A percentile compares a stretch with the other conserved stretches of the same genome.
Conservation (phyloP, 2,329 filamentous ascomycete species). For the Aspergillus sp. region DNA sequence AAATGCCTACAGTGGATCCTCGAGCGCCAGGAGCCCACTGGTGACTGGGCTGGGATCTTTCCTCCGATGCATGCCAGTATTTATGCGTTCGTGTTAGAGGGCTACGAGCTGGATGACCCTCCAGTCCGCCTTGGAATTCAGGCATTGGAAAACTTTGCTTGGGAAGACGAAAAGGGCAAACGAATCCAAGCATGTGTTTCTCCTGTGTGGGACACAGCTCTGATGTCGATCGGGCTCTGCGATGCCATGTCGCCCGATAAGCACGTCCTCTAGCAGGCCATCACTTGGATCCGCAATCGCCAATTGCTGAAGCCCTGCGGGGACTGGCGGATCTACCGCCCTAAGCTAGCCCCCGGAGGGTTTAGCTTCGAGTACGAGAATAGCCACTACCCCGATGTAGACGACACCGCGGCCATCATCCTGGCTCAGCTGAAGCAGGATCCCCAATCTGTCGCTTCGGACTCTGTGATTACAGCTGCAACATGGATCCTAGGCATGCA, state of each 20-base stretch:
- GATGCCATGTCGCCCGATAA: conserved; percentile 18
- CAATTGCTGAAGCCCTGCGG: conserved; percentile 29
- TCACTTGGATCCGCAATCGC: conserved; percentile 21
- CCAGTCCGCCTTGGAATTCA: conserved; percentile 25
- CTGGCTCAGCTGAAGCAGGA: conserved; percentile 32
- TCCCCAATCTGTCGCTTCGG: neutral
- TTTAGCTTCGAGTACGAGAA: conserved; percentile 37
- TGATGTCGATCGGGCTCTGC: conserved; percentile 35
- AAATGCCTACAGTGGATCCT: conserved; percentile 34
- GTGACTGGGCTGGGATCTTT: conserved; percentile 35
- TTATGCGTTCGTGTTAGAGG: conserved; percentile 34
- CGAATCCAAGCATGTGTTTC: conserved; percentile 32
- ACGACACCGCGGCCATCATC: conserved; percentile 37
- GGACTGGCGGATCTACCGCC: conserved; percentile 34
- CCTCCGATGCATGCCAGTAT: conserved; percentile 32
- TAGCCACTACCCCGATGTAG: conserved; percentile 36
- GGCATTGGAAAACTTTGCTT: conserved; percentile 31
- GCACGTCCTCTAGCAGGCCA: neutral
- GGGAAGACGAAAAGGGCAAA: conserved; percentile 29
- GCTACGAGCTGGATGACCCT: conserved; percentile 23
- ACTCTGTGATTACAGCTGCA: conserved; percentile 14
- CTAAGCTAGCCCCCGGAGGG: conserved; percentile 26
- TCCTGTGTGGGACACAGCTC: conserved; percentile 39
- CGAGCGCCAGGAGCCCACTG: conserved; percentile 32
- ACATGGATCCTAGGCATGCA: conserved; percentile 42